Evolutionary conservation across 116 monocot species (phyloP).

Genomic region (Posidonia oceanica): DNA sequence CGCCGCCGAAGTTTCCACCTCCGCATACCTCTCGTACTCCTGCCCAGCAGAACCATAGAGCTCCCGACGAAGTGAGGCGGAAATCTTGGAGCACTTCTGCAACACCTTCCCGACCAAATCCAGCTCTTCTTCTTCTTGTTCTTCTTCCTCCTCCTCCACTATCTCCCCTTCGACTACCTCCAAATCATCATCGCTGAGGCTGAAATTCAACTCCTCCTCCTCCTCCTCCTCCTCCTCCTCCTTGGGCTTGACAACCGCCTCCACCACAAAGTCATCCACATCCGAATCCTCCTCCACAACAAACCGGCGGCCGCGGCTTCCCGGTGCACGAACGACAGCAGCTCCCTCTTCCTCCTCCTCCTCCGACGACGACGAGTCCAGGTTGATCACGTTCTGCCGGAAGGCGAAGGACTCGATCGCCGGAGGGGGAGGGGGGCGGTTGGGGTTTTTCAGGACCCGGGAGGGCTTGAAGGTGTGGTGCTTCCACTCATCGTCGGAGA

Average conservation of each 20-base stretch:
- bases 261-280: slow-evolving; percentile 8
- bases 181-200: slow-evolving; percentile 1
- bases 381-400: slow-evolving; percentile 11
- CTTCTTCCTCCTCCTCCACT: slow-evolving; percentile 5
- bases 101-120: slow-evolving; percentile 83
- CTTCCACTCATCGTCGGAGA: slow-evolving; percentile 95
- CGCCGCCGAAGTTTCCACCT: slow-evolving; percentile 57
- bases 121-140: slow-evolving; percentile 14
- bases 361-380: no score
- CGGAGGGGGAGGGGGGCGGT: slow-evolving; percentile 21
- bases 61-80: slow-evolving; percentile 51
- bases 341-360: not conserved
- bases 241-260: not conserved
- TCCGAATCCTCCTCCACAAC: slow-evolving; percentile 38
- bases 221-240: slow-evolving; percentile 36
- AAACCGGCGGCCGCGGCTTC: slow-evolving; percentile 18
- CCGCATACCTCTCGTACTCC: slow-evolving; percentile 60
- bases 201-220: slow-evolving; percentile 16
- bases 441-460: slow-evolving; percentile 40
- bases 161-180: slow-evolving; percentile 15
- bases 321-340: slow-evolving; percentile 2
- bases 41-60: slow-evolving; percentile 48
- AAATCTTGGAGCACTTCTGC: slow-evolving; percentile 71
- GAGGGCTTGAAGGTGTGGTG: slow-evolving; percentile 54
- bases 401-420: slow-evolving; percentile 69